A percentile compares a stretch with the other conserved stretches of the same genome.
These are phyloP conservation scores for Euphrasia arctica DNA, from an alignment of 305 asterid species.

Conservation along the genomic window DNA sequence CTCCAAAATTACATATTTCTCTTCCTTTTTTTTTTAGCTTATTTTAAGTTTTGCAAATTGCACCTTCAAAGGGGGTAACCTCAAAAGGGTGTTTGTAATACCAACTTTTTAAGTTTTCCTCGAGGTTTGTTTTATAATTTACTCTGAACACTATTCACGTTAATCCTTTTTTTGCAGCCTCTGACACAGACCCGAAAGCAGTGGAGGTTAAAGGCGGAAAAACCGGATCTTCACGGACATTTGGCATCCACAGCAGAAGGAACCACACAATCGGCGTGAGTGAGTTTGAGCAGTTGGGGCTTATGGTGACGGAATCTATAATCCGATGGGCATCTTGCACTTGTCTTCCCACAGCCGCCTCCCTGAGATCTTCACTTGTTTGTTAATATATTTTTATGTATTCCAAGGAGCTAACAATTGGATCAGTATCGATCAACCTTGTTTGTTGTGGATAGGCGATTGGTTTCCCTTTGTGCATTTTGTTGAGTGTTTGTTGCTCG, in stretches of 20 bases:
- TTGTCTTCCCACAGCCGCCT: conserved; percentile 7
- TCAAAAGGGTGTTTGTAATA: not conserved
- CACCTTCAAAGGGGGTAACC: not conserved
- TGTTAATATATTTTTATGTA: not conserved
- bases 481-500: too few relatives aligned
- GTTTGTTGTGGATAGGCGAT: too few relatives aligned
- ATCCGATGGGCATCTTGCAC: conserved; percentile 14
- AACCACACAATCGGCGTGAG: conserved; percentile 6
- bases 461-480: too few relatives aligned
- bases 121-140: not conserved
- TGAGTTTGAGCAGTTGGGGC: not conserved
- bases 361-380: not conserved
- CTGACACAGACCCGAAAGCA: not conserved
- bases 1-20: too few relatives aligned
- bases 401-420: not conserved
- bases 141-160: not conserved
- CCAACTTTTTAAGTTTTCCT: not conserved
- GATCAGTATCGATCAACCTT: not conserved
- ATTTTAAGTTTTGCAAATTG: not conserved
- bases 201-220: not conserved
- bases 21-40: too few relatives aligned
- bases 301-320: not conserved
- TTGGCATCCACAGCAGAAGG: conserved; percentile 1
- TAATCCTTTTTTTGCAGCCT: not conserved
- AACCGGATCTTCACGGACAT: not conserved